Base-by-base conservation (phyloP, 2,329 filamentous ascomycete species). In the Beauveria varroae region DNA sequence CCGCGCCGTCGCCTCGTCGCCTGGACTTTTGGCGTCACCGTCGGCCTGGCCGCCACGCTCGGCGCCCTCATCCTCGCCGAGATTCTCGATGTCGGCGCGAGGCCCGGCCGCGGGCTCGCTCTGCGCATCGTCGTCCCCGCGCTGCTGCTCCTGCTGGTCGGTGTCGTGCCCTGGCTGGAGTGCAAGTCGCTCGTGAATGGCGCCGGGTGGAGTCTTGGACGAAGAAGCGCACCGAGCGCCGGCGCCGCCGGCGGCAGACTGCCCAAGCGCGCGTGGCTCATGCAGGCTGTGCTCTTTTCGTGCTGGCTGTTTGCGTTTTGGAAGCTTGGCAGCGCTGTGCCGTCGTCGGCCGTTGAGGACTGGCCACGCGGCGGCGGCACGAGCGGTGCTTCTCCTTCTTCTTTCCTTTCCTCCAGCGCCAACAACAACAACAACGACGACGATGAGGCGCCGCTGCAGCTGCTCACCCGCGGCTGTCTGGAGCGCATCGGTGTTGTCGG, bases 31-130 rank as follows among this genome's bases (percentile, higher is more conserved):
- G 86, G 89, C 7, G 82, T 85, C 1, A 96, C 90, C 10, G 84
- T 95, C 41, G 90, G 86, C 1, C 80, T 96, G 9, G 88, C 91
- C 6, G 83, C 88, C 43, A 89, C 93, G 1, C 78, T 96, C 51
- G 90, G 86, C 3, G 87, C 93, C 73, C 76, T 96, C 66, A 89
- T 96, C 51, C 81, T 96, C 9, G 91, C 90, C 67, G 91, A 96
- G 74, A 90, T 96, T 49, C 86, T 89, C 28, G 90, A 91, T 68
- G 80, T 88, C 5, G 81, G 91, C n/a, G 82, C 87, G 65, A 81
- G 86, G 7, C 78, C 79, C 37, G 90, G 89, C 14, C 81, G 91
- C 63, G 83, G 82, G 24, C 70, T 88, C 30, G 90, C 88, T 24
- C 78, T 96, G 66, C 81, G 84, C 61, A 74, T 88, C 34, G 91